A percentile compares a stretch with the other conserved stretches of the same genome.
phyloP scores from a whole-genome alignment of 345 rosid species.

The Brassica napus region Da-Ae NC_063451.1:2494501-2495000 shows the following conservation, averaged over 20 bases:
- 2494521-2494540: background rate
- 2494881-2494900: background rate
- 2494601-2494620: background rate
- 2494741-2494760: background rate
- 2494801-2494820: background rate
- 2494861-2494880: background rate
- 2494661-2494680: background rate
- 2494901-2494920: background rate
- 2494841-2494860: background rate
- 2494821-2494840: background rate
- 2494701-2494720: constrained; percentile 16
- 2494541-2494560: constrained; percentile 8
- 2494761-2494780: background rate
- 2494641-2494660: background rate
- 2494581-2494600: background rate
- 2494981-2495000: background rate
- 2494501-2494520: too few relatives aligned
- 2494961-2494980: background rate
- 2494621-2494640: background rate
- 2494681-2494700: background rate
- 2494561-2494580: constrained; percentile 17
- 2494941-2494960: background rate
- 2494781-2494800: background rate
- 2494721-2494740: background rate
- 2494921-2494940: background rate